Percentiles rank a stretch among this genome's conserved stretches.
Evolutionary conservation across 2,329 filamentous ascomycete species (phyloP).

Genomic region (Aspergillus versicolor): DNA sequence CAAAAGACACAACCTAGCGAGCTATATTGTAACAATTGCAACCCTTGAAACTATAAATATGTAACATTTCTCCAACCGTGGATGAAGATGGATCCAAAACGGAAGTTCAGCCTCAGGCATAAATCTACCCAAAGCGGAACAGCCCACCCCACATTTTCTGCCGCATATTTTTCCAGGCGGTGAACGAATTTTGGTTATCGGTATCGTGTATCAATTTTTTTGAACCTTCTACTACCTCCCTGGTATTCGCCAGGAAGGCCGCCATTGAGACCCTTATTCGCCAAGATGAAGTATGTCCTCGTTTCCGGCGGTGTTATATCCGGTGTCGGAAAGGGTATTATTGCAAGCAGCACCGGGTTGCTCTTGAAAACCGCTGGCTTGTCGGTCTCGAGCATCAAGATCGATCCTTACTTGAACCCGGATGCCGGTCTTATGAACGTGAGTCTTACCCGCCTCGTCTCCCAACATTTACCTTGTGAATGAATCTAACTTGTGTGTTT

Average conservation of each 20-base stretch:
- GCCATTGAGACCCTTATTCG: slow-evolving; percentile 5
- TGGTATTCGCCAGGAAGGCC: slow-evolving; percentile 13
- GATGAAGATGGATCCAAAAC: neutral
- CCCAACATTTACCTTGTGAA: slow-evolving; percentile 15
- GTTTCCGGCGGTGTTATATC: slow-evolving; percentile 68
- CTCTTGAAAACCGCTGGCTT: slow-evolving; percentile 31
- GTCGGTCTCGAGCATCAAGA: slow-evolving; percentile 33
- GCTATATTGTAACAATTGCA: too few species aligned
- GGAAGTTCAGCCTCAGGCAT: neutral
- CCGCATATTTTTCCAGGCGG: slow-evolving; percentile 4
- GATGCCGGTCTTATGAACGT: slow-evolving; percentile 70
- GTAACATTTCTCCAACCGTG: too few species aligned
- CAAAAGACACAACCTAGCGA: too few species aligned
- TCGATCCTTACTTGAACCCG: slow-evolving; percentile 71
- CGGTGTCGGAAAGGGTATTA: slow-evolving; percentile 62
- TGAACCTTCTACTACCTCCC: slow-evolving; percentile 9
- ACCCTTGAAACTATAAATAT: too few species aligned
- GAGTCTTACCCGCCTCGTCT: slow-evolving; percentile 43
- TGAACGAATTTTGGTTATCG: slow-evolving; percentile 9
- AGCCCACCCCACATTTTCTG: neutral
- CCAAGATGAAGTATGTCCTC: slow-evolving; percentile 76
- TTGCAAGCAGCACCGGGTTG: slow-evolving; percentile 53
- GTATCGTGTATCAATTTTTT: slow-evolving; percentile 9
- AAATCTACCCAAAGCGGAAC: neutral
- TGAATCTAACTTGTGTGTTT: neutral